phyloP scores from a whole-genome alignment of 352 stramenopile genomes.

The Pythium inflatum region DNA sequence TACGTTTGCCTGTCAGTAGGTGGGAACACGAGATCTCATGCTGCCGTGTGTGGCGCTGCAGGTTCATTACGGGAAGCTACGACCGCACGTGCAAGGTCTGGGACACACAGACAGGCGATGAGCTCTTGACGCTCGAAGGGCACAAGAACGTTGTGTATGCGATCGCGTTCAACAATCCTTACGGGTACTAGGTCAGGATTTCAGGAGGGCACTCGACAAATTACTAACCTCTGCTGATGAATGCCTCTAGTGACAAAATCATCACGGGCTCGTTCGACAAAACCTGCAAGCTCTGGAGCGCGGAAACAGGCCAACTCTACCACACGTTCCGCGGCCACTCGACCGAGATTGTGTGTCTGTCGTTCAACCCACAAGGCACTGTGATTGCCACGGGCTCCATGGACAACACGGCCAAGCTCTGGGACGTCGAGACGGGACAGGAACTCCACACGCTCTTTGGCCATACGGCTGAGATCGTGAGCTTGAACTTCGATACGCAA shows the following conservation, averaged over 20 bases:
- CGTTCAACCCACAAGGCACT: conserved; percentile 93
- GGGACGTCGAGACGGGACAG: conserved; percentile 94
- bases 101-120: conserved; percentile 94
- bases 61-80: conserved; percentile 96
- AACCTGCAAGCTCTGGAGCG: conserved; percentile 96
- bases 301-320: conserved; percentile 92
- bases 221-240: not conserved
- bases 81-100: conserved; percentile 96
- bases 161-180: conserved; percentile 97
- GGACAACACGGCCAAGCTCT: conserved; percentile 96
- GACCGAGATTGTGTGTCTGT: conserved; percentile 96
- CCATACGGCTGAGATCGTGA: conserved; percentile 95
- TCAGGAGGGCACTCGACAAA: not conserved
- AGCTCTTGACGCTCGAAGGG: conserved; percentile 93
- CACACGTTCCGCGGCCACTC: conserved; percentile 95
- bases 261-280: conserved; percentile 97
- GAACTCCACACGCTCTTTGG: conserved; percentile 94
- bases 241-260: conserved; percentile 86
- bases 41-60: conserved; percentile 33
- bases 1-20: conserved; percentile 26
- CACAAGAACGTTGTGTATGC: conserved; percentile 97
- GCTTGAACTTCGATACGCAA: conserved; percentile 94
- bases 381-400: conserved; percentile 92
- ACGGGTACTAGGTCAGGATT: conserved; percentile 62
- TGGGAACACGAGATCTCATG: too few species aligned